Conservation (phyloP, 23 red algal genomes). For the Agarophyton chilense region DNA sequence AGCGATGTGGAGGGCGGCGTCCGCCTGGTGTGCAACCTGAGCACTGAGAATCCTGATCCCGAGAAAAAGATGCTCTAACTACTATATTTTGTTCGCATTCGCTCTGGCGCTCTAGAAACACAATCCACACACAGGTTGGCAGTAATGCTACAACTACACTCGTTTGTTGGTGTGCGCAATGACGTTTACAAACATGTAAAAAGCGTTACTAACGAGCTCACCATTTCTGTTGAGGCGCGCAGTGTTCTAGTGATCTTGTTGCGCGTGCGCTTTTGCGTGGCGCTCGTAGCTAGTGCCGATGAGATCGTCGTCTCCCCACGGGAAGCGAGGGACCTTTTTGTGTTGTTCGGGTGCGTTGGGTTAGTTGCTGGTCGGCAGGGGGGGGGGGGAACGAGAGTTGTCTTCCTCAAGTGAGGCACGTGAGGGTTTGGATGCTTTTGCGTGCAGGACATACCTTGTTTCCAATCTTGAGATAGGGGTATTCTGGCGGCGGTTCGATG, state of each 20-base stretch:
- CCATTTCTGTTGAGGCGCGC: neutral
- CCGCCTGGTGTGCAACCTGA: slow-evolving; percentile 35
- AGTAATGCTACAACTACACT: too few relatives aligned
- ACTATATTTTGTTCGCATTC: neutral
- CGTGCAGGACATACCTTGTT: too few relatives aligned
- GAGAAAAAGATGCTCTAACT: slow-evolving; percentile 58
- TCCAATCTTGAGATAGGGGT: slow-evolving; percentile 61
- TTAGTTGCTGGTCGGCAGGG: too few relatives aligned
- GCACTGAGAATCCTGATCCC: slow-evolving; percentile 37
- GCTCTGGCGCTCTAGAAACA: too few relatives aligned
- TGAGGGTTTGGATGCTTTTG: too few relatives aligned
- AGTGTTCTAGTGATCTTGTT: slow-evolving; percentile 1
- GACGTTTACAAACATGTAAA: neutral
- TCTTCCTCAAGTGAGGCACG: too few relatives aligned
- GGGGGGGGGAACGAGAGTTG: too few relatives aligned
- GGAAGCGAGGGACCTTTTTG: slow-evolving; percentile 56
- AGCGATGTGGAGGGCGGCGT: neutral
- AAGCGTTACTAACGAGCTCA: slow-evolving; percentile 2
- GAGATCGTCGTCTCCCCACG: slow-evolving; percentile 70
- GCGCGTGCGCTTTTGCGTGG: slow-evolving; percentile 42
- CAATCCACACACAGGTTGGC: too few relatives aligned
- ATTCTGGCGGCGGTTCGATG: slow-evolving; percentile 55
- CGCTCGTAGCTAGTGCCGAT: slow-evolving; percentile 71
- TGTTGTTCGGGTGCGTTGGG: too few relatives aligned
- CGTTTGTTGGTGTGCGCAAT: neutral